Base-by-base conservation (phyloP, 768 basidiomycete genomes). In the Lentinula aciculospora region DNA sequence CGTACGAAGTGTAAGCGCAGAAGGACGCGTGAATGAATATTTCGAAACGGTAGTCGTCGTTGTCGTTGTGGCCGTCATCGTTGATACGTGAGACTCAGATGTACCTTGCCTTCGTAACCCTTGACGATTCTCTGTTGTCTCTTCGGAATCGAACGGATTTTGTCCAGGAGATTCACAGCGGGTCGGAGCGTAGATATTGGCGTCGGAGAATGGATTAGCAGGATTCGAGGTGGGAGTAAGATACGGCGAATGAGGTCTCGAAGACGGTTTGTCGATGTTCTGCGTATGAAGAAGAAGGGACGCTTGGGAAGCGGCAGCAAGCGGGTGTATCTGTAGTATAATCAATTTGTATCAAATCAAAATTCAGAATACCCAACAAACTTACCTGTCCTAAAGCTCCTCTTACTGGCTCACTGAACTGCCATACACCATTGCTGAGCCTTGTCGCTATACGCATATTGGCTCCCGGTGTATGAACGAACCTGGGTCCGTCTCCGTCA, bases 381-480 rank as follows among this genome's bases (percentile, higher is more conserved):
- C 49, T 50, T n/a, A 36, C 49, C 49, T 29, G 32, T 32, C 29
- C 32, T 21, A 50, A 23, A n/a, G n/a, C 49, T 21, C 49, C 49
- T 50, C 49, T 50, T 8, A 50, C 31, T 3, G 49, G 49, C 31
- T 50, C 49, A 29, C 49, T 50, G 29, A 50, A 50, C 31, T 50
- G 49, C 49, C 49, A 50, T 3, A 50, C 31, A 13, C 49, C 49
- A 34, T 50, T 50, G 15, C 49, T 50, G 31, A 50, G 49, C 12
- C 49, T 29, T 5, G 49, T 50, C 19, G 49, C 49, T 31, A 50
- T 34, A 31, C 49, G 27, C 49, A 50, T 50, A 50, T 50, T 50
- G 29, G 31, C 4, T 12, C 49, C 49, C 7, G 49, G 49, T 4
- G 49, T 50, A 50, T 50, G 49, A 32, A 50, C 49, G 13, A 50